Base-by-base conservation (phyloP, 2,329 filamentous ascomycete genomes). In the Ilyonectria destructans region DNA sequence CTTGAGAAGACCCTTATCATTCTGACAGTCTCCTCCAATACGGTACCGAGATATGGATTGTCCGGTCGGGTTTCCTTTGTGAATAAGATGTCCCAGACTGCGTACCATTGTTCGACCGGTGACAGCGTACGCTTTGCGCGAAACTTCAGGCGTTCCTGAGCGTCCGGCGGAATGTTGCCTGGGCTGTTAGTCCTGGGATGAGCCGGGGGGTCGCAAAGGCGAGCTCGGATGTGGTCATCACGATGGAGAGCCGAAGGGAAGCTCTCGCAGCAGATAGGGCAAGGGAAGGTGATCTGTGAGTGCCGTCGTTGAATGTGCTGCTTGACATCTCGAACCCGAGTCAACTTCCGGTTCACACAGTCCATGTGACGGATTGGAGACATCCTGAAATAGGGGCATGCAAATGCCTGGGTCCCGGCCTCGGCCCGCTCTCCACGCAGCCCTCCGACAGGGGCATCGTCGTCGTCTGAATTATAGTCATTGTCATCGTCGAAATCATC, bases 321-420 rank as follows among this genome's bases (percentile, higher is more conserved):
- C 52, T 71, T 74, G 48, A 74, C 70, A 33, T 74, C 71, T 45
- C 66, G 62, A 29, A 74, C 72, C 10, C 71, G 68, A 3, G 55
- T 64, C 17, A 74, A 58, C 29, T 66, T 67, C 55, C 55, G 58
- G 19, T 58, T 70, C 37, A 71, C 61, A 49, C 71, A 74, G 17
- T 66, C 62, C 6, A 58, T 58, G 46, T 73, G 57, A 2, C 56
- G 59, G 26, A 62, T 62, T 6, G 71, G 69, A 57, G 63, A 56
- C 48, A 45, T 62, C 6, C 65, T 48, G 58, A 65, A 73, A 21
- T 69, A 73, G 0, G 71, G 71, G 21, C 71, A 73, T 15, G 71
- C 69, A 58, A 71, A 69, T 10, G 35, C 35, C 3, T 9, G 15
- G 35, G 12, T 17, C 2, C 13, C 35, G 9, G 35, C 35, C 35